Evolutionary conservation across 306 rosid genomes (phyloP).

Genomic region (Malus orientalis): DNA sequence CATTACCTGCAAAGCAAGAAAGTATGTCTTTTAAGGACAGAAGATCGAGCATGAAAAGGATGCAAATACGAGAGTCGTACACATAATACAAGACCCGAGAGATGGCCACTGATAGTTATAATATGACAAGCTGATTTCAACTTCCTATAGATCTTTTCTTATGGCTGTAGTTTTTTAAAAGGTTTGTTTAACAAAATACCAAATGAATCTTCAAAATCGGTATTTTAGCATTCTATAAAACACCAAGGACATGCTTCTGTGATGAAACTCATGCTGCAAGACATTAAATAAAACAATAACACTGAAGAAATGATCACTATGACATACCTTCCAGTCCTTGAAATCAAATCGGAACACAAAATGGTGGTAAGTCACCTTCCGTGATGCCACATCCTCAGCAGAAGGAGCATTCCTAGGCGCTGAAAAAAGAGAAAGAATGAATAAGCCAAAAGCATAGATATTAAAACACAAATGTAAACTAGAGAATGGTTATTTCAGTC

Average conservation of each 20-base stretch:
- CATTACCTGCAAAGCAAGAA: constrained; percentile 26
- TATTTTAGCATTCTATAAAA: neutral
- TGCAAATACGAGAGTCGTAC: neutral
- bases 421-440: constrained; percentile 19
- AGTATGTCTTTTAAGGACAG: neutral
- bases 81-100: neutral
- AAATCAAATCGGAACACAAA: constrained; percentile 79
- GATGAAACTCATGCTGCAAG: neutral
- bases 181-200: neutral
- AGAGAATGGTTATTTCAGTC: neutral
- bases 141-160: neutral
- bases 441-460: neutral
- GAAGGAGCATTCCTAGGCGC: constrained; percentile 77
- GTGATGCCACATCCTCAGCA: constrained; percentile 33
- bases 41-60: neutral
- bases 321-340: constrained; percentile 77
- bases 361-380: constrained; percentile 49
- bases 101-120: neutral
- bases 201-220: neutral
- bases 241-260: neutral
- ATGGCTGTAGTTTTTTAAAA: neutral
- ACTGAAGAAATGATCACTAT: neutral
- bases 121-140: neutral
- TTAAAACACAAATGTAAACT: neutral
- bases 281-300: neutral